A percentile compares a stretch with the other conserved stretches of the same genome.
Conservation (phyloP, 2,329 filamentous ascomycete species). For the Fusarium sororula region DNA sequence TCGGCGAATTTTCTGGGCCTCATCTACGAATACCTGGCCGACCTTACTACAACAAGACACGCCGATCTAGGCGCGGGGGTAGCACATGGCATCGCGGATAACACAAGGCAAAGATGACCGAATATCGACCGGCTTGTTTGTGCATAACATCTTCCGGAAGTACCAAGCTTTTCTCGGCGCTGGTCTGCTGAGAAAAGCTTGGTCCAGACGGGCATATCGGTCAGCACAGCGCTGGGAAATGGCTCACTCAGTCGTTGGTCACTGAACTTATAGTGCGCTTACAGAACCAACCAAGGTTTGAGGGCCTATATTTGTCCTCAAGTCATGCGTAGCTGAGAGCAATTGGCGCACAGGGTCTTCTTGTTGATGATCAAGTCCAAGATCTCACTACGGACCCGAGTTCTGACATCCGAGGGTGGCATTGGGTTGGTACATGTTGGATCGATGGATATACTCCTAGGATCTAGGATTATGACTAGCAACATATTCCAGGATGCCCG, state of each 20-base stretch:
- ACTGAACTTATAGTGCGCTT: background rate
- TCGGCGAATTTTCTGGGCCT: slow-evolving; percentile 32
- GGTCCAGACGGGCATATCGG: slow-evolving; percentile 13
- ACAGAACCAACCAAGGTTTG: background rate
- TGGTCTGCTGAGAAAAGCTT: slow-evolving; percentile 33
- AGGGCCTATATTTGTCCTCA: background rate
- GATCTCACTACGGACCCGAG: slow-evolving; percentile 29
- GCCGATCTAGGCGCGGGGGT: slow-evolving; percentile 37
- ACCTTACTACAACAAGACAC: slow-evolving; percentile 21
- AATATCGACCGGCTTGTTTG: slow-evolving; percentile 31
- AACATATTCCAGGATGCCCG: slow-evolving; percentile 45
- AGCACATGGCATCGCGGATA: slow-evolving; percentile 38
- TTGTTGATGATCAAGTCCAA: slow-evolving; percentile 7
- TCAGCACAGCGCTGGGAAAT: slow-evolving; percentile 16
- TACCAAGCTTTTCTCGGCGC: slow-evolving; percentile 27
- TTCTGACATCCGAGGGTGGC: slow-evolving; percentile 29
- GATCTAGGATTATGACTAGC: slow-evolving; percentile 41
- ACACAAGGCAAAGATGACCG: slow-evolving; percentile 32
- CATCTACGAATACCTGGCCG: slow-evolving; percentile 3
- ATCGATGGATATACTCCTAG: slow-evolving; percentile 31
- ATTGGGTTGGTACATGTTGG: slow-evolving; percentile 26
- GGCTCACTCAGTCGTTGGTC: background rate
- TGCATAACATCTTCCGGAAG: slow-evolving; percentile 35
- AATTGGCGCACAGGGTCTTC: slow-evolving; percentile 1
- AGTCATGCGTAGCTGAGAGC: background rate